Base-by-base conservation (phyloP, 2,329 filamentous ascomycete genomes). In the Paraconiothyrium brasiliense region DNA sequence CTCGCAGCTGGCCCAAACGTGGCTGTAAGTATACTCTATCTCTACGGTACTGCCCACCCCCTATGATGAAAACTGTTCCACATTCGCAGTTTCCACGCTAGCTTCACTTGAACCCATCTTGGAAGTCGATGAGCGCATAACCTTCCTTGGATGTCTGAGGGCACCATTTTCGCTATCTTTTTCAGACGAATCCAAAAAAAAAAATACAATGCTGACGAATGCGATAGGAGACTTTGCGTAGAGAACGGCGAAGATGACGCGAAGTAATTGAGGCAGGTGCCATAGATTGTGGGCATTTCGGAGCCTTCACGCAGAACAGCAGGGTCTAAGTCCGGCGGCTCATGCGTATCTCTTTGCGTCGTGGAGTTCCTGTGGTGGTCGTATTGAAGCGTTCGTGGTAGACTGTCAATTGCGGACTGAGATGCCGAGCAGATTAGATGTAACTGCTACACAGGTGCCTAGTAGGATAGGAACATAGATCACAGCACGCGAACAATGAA, bases 121-220 rank as follows among this genome's bases (percentile, higher is more conserved):
- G 62, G n/a, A 16, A 41, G 52, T 34, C 63, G 30, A 50, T 71
- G 68, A 69, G 65, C 64, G 67, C 52, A 57, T 39, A 67, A 62
- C 60, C 68, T 71, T 71, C 68, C 67, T 71, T 71, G 67, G 68
- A 71, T 71, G 68, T 71, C 67, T 71, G 68, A 69, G 30, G 37
- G 27, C 24, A 24, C 35, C 34, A 16, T 5, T 37, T 16, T 24
- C 27, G 10, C 30, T n/a, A 32, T 9, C 43, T 56, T 55, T 47
- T 35, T 2, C 24, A 22, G 24, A 41, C 2, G 1, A 50, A 37
- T 22, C 14, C 16, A 57, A 20, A 35, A 41, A 20, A 35, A 41
- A 24, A 16, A 20, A 37, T 20, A n/a, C 34, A 20, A 9, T 11
- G 20, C 54, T 56, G 22, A 56, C 20, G 30, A 27, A 7, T 22